Evolutionary conservation across 805 yeast species (phyloP).

Genomic region (Zygoascus bituminiphila): DNA sequence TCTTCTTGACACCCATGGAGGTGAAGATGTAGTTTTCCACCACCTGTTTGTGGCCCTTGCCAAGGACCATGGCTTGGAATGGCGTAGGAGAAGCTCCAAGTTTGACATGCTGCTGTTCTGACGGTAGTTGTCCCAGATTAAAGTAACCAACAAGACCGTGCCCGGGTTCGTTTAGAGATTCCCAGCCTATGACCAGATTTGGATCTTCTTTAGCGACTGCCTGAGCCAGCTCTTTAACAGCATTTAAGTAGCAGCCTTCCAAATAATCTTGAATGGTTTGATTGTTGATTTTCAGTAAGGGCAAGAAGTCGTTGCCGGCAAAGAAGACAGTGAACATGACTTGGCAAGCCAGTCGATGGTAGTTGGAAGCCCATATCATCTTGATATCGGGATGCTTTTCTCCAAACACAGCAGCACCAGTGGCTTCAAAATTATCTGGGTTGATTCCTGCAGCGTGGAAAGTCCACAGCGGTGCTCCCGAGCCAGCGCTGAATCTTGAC

Average conservation of each 20-base stretch:
- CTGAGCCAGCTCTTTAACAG: constrained; percentile 43
- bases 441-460: constrained; percentile 80
- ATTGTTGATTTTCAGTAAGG: constrained; percentile 54
- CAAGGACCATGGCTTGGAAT: constrained; percentile 58
- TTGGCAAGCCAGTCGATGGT: constrained; percentile 61
- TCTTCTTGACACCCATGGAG: constrained; percentile 64
- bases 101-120: constrained; percentile 49
- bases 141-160: constrained; percentile 60
- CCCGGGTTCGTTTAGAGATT: constrained; percentile 80
- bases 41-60: constrained; percentile 60
- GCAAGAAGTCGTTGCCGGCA: constrained; percentile 69
- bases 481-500: constrained; percentile 83
- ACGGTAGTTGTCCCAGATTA: constrained; percentile 47
- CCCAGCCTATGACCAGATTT: constrained; percentile 55
- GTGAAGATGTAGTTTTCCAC: constrained; percentile 65
- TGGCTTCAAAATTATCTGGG: constrained; percentile 54
- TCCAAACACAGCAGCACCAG: constrained; percentile 63
- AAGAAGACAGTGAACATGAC: constrained; percentile 84
- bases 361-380: constrained; percentile 92
- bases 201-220: constrained; percentile 36
- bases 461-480: constrained; percentile 95
- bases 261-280: constrained; percentile 70
- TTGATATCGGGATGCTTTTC: constrained; percentile 28
- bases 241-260: constrained; percentile 51
- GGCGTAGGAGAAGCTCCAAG: constrained; percentile 77